These are phyloP conservation scores for Penicillium ucsense DNA, from an alignment of 495 filamentous ascomycete species.

Conservation along the genomic window DNA sequence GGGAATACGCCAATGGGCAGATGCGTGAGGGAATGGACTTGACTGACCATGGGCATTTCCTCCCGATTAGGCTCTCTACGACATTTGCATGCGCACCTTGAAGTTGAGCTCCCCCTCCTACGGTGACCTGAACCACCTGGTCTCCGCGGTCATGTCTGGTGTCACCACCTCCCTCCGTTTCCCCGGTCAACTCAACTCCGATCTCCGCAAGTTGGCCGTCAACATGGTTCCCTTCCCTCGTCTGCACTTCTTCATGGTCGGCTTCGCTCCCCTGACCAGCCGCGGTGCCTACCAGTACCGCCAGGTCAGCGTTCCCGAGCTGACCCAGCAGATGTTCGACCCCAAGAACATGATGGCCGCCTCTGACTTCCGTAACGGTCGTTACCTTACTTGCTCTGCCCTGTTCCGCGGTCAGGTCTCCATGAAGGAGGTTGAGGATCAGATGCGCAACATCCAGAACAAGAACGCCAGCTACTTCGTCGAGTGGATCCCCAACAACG, in stretches of 20 bases:
- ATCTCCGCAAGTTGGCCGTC: conserved; percentile 98
- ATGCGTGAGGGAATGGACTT: too few relatives aligned
- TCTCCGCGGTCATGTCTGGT: conserved; percentile 99
- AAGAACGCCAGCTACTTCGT: conserved; percentile 99
- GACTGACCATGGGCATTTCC: too few relatives aligned
- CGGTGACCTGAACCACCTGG: conserved; percentile 98
- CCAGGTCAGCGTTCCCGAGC: conserved; percentile 91
- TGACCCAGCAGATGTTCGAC: conserved; percentile 99
- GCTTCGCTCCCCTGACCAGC: conserved; percentile 97
- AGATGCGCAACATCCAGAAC: conserved; percentile 99
- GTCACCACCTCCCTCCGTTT: conserved; percentile 98
- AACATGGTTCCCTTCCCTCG: conserved; percentile 99
- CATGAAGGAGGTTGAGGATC: conserved; percentile 99
- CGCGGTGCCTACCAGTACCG: conserved; percentile 93
- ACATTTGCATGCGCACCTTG: conserved; percentile 99
- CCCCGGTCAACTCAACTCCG: conserved; percentile 99
- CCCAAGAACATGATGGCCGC: conserved; percentile 99
- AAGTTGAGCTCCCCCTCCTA: conserved; percentile 98
- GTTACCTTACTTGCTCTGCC: conserved; percentile 98
- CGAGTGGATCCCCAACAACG: conserved; percentile 99
- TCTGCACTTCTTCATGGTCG: conserved; percentile 99
- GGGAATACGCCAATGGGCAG: too few relatives aligned
- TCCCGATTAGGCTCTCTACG: conserved; percentile 70
- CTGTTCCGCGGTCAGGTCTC: conserved; percentile 99
- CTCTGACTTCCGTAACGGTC: conserved; percentile 98